Percentiles rank a stretch among this genome's conserved stretches.
Conservation (phyloP, 2,329 filamentous ascomycete genomes). For the Colletotrichum ledebouriae region DNA sequence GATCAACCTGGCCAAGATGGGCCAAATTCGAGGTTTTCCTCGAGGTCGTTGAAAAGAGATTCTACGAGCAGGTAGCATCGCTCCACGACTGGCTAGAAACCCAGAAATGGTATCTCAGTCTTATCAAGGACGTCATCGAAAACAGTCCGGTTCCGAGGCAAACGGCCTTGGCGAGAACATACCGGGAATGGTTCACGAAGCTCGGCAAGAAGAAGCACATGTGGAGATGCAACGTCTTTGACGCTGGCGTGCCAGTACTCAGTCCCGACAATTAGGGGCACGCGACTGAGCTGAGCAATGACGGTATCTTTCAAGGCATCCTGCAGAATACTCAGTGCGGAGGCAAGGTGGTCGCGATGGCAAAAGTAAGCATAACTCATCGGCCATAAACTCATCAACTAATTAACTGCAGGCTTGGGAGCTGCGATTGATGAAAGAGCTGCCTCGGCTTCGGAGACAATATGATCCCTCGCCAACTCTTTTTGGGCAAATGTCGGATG, state of each 20-base stretch:
- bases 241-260: background rate
- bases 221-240: background rate
- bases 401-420: background rate
- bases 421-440: background rate
- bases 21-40: conserved; percentile 8
- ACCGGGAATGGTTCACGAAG: conserved; percentile 5
- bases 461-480: too few species aligned
- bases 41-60: background rate
- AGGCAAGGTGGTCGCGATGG: background rate
- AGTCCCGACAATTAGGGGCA: conserved; percentile 13
- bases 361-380: conserved; percentile 1
- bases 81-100: background rate
- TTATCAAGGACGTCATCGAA: background rate
- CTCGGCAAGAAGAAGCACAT: conserved; percentile 2
- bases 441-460: background rate
- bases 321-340: background rate
- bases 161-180: background rate
- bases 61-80: background rate
- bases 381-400: background rate
- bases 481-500: too few species aligned
- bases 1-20: conserved; percentile 10
- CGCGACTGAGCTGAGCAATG: background rate
- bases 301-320: background rate
- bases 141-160: background rate
- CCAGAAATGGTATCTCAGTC: background rate